phyloP scores from a whole-genome alignment of 2,329 filamentous ascomycete species.

The Nannizzia gypsea region DNA sequence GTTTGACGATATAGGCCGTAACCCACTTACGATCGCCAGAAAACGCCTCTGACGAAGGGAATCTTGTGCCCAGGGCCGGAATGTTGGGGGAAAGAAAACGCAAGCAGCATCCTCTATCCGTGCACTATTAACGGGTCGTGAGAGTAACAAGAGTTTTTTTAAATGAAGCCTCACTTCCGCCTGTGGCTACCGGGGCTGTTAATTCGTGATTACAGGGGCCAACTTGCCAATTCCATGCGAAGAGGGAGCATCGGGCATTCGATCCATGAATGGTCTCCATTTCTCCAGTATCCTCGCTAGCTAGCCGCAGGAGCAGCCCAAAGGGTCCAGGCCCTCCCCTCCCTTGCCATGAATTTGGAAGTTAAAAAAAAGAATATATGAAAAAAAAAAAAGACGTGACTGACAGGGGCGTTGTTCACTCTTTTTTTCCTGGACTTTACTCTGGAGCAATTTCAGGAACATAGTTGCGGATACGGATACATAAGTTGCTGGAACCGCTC shows the following conservation, averaged over 20 bases:
- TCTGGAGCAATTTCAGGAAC: conserved; percentile 1
- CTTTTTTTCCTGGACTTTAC: neutral
- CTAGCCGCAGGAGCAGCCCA: conserved; percentile 3
- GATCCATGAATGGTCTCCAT: neutral
- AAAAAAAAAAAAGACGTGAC: neutral
- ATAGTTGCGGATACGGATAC: neutral
- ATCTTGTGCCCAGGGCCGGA: neutral
- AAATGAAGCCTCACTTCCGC: neutral
- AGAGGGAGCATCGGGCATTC: neutral
- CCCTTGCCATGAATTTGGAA: neutral
- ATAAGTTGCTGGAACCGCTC: conserved; percentile 4
- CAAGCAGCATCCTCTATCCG: neutral
- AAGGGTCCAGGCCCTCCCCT: neutral
- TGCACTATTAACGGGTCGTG: neutral
- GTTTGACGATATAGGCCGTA: neutral
- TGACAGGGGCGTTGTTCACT: neutral
- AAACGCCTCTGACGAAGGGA: conserved; percentile 2
- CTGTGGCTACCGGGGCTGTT: neutral
- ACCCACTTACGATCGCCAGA: conserved; percentile 1
- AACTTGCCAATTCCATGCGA: neutral
- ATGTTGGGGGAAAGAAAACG: neutral
- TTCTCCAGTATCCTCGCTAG: neutral
- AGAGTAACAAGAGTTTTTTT: neutral
- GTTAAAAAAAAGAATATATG: neutral
- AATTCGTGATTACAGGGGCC: neutral